Percentiles rank a stretch among this genome's conserved stretches.
Evolutionary conservation across 2,329 filamentous ascomycete species (phyloP).

Genomic region (Exserohilum turcica): DNA sequence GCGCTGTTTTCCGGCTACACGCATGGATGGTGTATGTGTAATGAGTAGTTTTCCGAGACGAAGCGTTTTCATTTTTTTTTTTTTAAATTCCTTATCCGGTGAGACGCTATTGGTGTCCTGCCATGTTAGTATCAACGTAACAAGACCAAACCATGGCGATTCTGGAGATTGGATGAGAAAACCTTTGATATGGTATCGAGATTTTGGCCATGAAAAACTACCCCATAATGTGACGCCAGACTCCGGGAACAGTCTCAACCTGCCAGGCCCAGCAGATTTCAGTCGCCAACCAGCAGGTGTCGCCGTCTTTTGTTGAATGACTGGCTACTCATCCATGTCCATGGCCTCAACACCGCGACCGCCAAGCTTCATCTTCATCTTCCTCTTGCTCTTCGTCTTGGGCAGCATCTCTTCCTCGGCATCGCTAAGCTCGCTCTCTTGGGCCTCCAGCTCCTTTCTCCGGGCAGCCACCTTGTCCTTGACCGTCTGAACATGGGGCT

Average conservation of each 20-base stretch:
- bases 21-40: too few species aligned
- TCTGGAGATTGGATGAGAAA: not conserved
- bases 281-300: not conserved
- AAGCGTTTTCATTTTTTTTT: too few species aligned
- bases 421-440: constrained; percentile 52
- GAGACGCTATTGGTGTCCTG: too few species aligned
- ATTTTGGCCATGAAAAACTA: constrained; percentile 28
- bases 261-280: not conserved
- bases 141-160: too few species aligned
- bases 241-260: constrained; percentile 18
- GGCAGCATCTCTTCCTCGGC: constrained; percentile 40
- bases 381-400: constrained; percentile 54
- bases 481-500: constrained; percentile 50
- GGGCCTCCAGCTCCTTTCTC: constrained; percentile 68
- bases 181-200: constrained; percentile 38
- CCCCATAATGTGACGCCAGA: constrained; percentile 30
- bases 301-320: too few species aligned
- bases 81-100: too few species aligned
- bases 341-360: constrained; percentile 53
- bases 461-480: constrained; percentile 61
- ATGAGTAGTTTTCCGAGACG: too few species aligned
- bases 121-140: too few species aligned
- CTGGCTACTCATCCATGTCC: constrained; percentile 50
- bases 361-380: constrained; percentile 54
- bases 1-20: too few species aligned